phyloP scores from a whole-genome alignment of 306 rosid species.

The Lotus japonicus region DNA sequence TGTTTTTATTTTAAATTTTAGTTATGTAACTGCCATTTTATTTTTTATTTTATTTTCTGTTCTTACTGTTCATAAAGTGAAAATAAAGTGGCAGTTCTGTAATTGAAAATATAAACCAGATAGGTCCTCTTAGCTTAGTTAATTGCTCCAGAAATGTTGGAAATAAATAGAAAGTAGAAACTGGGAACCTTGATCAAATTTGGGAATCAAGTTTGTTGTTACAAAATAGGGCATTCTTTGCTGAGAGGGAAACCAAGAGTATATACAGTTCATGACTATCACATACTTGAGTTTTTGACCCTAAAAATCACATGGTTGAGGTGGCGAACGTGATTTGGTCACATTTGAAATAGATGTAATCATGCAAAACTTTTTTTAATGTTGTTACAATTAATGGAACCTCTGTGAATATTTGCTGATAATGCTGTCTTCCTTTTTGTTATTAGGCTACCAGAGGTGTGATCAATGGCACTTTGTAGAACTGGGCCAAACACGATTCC shows the following conservation, averaged over 20 bases:
- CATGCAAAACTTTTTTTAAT: not conserved
- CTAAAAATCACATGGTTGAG: not conserved
- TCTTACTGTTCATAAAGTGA: too few relatives aligned
- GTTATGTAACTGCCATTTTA: too few relatives aligned
- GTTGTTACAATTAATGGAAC: not conserved
- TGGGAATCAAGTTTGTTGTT: not conserved
- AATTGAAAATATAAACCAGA: too few relatives aligned
- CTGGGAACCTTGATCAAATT: not conserved
- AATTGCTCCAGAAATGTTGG: conserved; percentile 18
- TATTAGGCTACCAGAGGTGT: conserved; percentile 23
- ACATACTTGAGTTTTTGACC: not conserved
- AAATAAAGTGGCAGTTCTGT: too few relatives aligned
- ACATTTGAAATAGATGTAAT: not conserved
- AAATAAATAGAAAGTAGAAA: not conserved
- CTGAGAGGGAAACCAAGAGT: not conserved
- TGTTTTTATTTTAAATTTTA: too few relatives aligned
- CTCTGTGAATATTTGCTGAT: conserved; percentile 12
- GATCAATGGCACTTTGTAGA: conserved; percentile 59
- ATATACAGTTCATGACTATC: not conserved
- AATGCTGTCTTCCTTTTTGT: not conserved
- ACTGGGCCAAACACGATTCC: conserved; percentile 40
- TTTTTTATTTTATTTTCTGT: too few relatives aligned
- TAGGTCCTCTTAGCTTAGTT: not conserved
- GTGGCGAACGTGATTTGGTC: not conserved
- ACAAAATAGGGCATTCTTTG: not conserved